Percentiles rank a stretch among this genome's conserved stretches.
phyloP scores from a whole-genome alignment of 2,329 filamentous ascomycete species.

The Tolypocladium amazonense region DNA sequence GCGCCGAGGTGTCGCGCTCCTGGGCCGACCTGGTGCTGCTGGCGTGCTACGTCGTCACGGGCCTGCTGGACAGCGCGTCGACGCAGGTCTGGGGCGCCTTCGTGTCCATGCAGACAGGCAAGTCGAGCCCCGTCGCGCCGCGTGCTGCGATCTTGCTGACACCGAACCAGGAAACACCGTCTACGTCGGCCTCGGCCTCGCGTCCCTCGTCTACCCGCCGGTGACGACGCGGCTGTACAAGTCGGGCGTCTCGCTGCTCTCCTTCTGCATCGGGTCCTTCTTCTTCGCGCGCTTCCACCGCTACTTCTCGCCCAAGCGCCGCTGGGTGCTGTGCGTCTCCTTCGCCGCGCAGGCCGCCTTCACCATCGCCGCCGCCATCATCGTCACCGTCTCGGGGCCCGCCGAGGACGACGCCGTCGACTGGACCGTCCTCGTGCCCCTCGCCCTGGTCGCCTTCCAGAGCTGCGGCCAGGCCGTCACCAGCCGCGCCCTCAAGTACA shows the following conservation, averaged over 20 bases:
- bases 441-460: slow-evolving; percentile 65
- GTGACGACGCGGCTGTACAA: slow-evolving; percentile 32
- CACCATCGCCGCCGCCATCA: slow-evolving; percentile 39
- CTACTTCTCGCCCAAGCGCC: slow-evolving; percentile 44
- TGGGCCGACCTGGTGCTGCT: slow-evolving; percentile 61
- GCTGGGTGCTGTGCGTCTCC: slow-evolving; percentile 54
- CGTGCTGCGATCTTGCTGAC: background rate
- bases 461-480: slow-evolving; percentile 69
- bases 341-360: slow-evolving; percentile 42
- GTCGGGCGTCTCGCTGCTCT: slow-evolving; percentile 57
- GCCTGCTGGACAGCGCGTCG: slow-evolving; percentile 64
- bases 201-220: slow-evolving; percentile 32
- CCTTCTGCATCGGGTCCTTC: slow-evolving; percentile 64
- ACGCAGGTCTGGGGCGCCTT: slow-evolving; percentile 72
- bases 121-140: slow-evolving; percentile 11
- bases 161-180: slow-evolving; percentile 56
- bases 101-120: slow-evolving; percentile 74
- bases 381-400: slow-evolving; percentile 37
- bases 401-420: slow-evolving; percentile 30
- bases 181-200: slow-evolving; percentile 66
- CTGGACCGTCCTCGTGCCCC: slow-evolving; percentile 54
- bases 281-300: slow-evolving; percentile 62
- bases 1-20: slow-evolving; percentile 42
- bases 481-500: slow-evolving; percentile 58
- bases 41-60: slow-evolving; percentile 66